Base-by-base conservation (phyloP, 2,329 filamentous ascomycete genomes). In the Hypoxylon sp. region DNA sequence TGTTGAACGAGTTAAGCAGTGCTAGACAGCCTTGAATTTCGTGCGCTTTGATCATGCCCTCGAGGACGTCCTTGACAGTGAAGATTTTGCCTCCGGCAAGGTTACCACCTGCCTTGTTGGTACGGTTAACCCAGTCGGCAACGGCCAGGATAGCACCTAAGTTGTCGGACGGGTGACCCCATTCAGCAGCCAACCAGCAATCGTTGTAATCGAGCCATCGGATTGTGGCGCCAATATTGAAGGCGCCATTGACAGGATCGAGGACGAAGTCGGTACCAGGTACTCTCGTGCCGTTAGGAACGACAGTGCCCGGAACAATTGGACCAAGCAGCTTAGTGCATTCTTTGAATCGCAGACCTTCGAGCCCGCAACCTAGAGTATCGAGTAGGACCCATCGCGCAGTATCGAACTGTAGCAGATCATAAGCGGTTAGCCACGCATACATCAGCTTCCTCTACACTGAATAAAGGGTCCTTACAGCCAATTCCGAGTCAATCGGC, bases 181-280 rank as follows among this genome's bases (percentile, higher is more conserved):
- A 99, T 85, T 99, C 96, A 62, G 96, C 96, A 48, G 95, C 96
- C 71, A 98, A 87, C 96, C 95, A 99, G 89, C 96, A 98, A 88
- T 99, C 96, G 82, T 99, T 99, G 89, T 98, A 99, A 85, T 99
- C 96, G 77, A 99, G 89, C 96, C 96, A 99, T 79, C 96, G 89
- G 84, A 99, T 97, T 91, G 97, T 97, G 77, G 96, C 92, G 76
- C 96, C 96, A 76, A 99, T 98, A 87, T 98, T 98, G 89, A 99
- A 98, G 71, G 96, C 96, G 70, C 91, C 96, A 76, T 95, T 95
- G 79, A 98, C 90, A 41, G 96, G 96, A 80, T 98, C 96, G 74
- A 99, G 90, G 83, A 97, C 91, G 84, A 95, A 98, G 73, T 92
- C 89, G 32, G 96, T 98, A 72, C 96, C 96, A 43, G 93, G 93